Conservation (phyloP, 768 basidiomycete species). For the Lactarius quietus region DNA sequence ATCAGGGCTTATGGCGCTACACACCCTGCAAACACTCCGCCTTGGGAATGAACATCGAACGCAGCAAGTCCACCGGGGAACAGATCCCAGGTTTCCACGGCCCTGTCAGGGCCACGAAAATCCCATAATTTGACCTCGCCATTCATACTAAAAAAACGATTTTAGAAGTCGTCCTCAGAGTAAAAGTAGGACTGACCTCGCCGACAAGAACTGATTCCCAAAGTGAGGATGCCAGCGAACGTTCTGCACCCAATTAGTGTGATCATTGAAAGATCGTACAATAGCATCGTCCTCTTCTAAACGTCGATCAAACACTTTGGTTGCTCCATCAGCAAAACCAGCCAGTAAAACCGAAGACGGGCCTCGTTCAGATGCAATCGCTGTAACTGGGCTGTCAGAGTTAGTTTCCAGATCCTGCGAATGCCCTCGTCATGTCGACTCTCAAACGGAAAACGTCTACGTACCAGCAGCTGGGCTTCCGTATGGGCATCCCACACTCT, state of each 20-base stretch:
- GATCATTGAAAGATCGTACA: conserved; percentile 69
- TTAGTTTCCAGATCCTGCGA: conserved; percentile 83
- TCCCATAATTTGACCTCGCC: conserved; percentile 94
- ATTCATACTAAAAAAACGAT: conserved; percentile 48
- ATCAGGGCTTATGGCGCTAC: conserved; percentile 30
- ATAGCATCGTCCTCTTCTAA: conserved; percentile 79
- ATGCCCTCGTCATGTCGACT: conserved; percentile 1
- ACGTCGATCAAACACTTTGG: conserved; percentile 92
- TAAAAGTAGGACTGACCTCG: conserved; percentile 54
- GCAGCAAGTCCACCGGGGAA: conserved; percentile 72
- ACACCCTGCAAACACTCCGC: conserved; percentile 83
- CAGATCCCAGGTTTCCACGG: conserved; percentile 59
- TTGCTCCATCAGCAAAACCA: conserved; percentile 87
- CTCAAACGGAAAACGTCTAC: conserved; percentile 27
- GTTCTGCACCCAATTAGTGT: conserved; percentile 86
- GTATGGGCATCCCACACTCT: conserved; percentile 95
- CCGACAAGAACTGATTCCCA: conserved; percentile 73
- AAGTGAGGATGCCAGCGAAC: conserved; percentile 77
- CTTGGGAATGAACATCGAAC: conserved; percentile 82
- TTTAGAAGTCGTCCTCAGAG: conserved; percentile 5
- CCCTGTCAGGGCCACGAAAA: conserved; percentile 57
- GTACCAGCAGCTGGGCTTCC: conserved; percentile 70
- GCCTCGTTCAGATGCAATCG: conserved; percentile 73
- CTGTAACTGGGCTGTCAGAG: conserved; percentile 85
- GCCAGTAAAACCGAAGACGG: conserved; percentile 79